A percentile compares a stretch with the other conserved stretches of the same genome.
Conservation (phyloP, 352 stramenopile species). For the Peronospora destructor region DNA sequence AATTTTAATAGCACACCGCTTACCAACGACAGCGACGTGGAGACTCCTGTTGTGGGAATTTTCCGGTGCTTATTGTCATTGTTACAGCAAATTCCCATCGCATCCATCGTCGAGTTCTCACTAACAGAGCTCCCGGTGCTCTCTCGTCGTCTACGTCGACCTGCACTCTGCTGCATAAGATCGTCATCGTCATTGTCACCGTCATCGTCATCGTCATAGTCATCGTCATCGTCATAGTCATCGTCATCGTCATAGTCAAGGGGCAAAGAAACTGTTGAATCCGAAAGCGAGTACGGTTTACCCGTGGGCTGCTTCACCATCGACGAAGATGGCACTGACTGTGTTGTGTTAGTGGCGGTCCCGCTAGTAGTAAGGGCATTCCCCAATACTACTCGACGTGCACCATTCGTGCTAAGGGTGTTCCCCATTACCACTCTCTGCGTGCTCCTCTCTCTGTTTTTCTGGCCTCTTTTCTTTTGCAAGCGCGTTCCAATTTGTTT, state of each 20-base stretch:
- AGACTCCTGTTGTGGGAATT: neutral
- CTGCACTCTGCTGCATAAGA: slow-evolving; percentile 3
- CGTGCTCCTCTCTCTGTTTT: no score
- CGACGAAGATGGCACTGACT: neutral
- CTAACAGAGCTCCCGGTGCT: slow-evolving; percentile 5
- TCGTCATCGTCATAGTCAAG: slow-evolving; percentile 30
- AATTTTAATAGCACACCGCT: slow-evolving; percentile 9
- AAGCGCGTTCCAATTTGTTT: neutral
- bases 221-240: slow-evolving; percentile 32
- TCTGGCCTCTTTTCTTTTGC: neutral
- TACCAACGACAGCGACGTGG: slow-evolving; percentile 6
- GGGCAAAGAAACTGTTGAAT: slow-evolving; percentile 42
- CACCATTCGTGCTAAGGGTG: slow-evolving; percentile 7
- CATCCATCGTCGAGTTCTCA: neutral
- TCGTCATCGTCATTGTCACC: slow-evolving; percentile 33
- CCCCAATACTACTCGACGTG: slow-evolving; percentile 9
- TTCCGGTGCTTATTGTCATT: slow-evolving; percentile 3
- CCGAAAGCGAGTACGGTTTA: slow-evolving; percentile 49
- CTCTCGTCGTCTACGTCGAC: slow-evolving; percentile 16
- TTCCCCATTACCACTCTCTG: slow-evolving; percentile 14
- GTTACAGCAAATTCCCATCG: slow-evolving; percentile 1
- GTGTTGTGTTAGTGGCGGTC: slow-evolving; percentile 3
- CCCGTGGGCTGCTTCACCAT: slow-evolving; percentile 3
- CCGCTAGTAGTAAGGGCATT: slow-evolving; percentile 19
- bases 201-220: slow-evolving; percentile 29